phyloP scores from a whole-genome alignment of 306 rosid genomes.

The Sicyos baderoa region DNA sequence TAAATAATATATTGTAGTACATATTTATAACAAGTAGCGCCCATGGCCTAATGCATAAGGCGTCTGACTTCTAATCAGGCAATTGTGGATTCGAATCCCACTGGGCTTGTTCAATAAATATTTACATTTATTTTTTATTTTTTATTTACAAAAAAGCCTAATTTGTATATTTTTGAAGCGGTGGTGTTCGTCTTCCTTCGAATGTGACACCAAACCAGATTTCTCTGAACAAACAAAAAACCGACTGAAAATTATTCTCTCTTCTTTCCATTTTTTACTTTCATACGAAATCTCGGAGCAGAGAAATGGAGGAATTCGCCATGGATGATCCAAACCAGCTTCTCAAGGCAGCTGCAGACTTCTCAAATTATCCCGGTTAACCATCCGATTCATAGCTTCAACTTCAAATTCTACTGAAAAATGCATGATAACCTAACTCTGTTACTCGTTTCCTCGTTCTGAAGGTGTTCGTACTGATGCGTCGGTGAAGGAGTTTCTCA shows the following conservation, averaged over 20 bases:
- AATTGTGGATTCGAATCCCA: too few relatives aligned
- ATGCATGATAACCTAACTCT: not conserved
- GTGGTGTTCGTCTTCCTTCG: not conserved
- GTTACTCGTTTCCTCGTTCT: slow-evolving; percentile 1
- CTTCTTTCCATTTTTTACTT: not conserved
- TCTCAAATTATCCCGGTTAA: slow-evolving; percentile 54
- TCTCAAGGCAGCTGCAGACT: slow-evolving; percentile 62
- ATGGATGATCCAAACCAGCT: slow-evolving; percentile 54
- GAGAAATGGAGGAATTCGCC: slow-evolving; percentile 34
- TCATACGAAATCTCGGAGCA: not conserved
- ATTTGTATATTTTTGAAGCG: not conserved
- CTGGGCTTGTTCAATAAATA: too few relatives aligned
- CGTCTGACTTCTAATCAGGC: too few relatives aligned
- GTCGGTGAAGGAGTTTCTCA: slow-evolving; percentile 53
- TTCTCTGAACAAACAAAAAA: not conserved
- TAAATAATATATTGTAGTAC: too few relatives aligned
- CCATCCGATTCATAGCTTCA: not conserved
- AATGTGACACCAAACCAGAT: not conserved
- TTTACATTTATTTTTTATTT: too few relatives aligned
- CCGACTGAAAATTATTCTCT: not conserved
- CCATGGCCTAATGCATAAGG: too few relatives aligned
- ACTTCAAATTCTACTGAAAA: not conserved
- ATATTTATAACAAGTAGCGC: too few relatives aligned
- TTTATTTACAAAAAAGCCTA: too few relatives aligned
- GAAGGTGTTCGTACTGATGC: slow-evolving; percentile 61